A percentile compares a stretch with the other conserved stretches of the same genome.
Conservation (phyloP, 305 asterid species). For the Fraxinus dipetala region DNA sequence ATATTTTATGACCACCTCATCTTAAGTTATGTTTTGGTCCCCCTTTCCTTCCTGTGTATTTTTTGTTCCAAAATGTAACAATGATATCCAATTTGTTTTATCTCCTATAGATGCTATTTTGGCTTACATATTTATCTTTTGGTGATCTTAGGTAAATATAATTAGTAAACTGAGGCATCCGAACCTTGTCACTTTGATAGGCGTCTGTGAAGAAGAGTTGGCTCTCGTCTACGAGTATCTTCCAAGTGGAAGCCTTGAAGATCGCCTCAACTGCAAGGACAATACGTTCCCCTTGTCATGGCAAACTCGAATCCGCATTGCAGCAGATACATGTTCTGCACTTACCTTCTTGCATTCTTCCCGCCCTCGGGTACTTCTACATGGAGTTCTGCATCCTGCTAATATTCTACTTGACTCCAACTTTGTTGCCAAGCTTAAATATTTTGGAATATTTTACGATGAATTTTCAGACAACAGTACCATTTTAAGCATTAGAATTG, state of each 20-base stretch:
- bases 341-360: slow-evolving; percentile 79
- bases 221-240: slow-evolving; percentile 79
- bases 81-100: neutral
- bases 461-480: slow-evolving; percentile 35
- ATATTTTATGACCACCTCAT: neutral
- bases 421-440: slow-evolving; percentile 74
- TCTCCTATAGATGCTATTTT: neutral
- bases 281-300: slow-evolving; percentile 81
- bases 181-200: slow-evolving; percentile 75
- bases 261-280: slow-evolving; percentile 76
- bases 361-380: slow-evolving; percentile 59
- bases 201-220: slow-evolving; percentile 83
- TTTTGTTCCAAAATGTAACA: neutral
- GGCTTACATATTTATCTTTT: neutral
- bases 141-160: slow-evolving; percentile 50
- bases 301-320: slow-evolving; percentile 83
- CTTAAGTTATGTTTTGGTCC: neutral
- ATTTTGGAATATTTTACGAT: slow-evolving; percentile 62
- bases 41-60: neutral
- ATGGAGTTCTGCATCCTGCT: slow-evolving; percentile 79
- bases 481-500: neutral
- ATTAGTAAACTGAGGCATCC: slow-evolving; percentile 89
- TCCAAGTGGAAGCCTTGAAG: slow-evolving; percentile 91
- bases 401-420: slow-evolving; percentile 73
- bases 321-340: slow-evolving; percentile 80